These are phyloP conservation scores for Teunomyces atbi DNA, from an alignment of 805 yeast genomes.

Conservation along the genomic window DNA sequence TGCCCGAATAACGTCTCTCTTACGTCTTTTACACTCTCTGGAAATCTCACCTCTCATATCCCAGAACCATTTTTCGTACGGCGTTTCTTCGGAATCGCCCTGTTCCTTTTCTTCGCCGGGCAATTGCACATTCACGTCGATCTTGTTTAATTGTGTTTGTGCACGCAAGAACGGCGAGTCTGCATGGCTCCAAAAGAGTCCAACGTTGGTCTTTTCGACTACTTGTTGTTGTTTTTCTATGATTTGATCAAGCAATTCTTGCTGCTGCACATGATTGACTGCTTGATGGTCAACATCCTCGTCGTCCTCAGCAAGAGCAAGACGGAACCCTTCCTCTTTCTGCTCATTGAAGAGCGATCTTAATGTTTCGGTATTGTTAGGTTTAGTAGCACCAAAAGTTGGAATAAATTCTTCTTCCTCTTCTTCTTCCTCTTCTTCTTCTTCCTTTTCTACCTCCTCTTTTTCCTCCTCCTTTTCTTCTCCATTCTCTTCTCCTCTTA, in stretches of 20 bases:
- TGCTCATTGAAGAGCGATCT: constrained; percentile 54
- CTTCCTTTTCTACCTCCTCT: constrained; percentile 7
- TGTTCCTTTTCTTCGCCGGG: constrained; percentile 39
- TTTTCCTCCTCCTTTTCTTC: constrained; percentile 17
- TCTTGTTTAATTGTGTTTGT: constrained; percentile 72
- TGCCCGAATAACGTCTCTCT: constrained; percentile 68
- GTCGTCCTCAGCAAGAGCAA: constrained; percentile 43
- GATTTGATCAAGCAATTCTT: constrained; percentile 29
- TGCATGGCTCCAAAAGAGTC: constrained; percentile 77
- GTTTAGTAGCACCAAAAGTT: constrained; percentile 41
- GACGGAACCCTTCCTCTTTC: constrained; percentile 28
- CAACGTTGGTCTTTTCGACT: constrained; percentile 21
- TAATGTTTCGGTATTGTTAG: constrained; percentile 56
- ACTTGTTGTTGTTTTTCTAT: constrained; percentile 26
- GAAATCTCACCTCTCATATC: constrained; percentile 78
- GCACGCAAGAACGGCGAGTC: constrained; percentile 86
- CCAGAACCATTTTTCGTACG: constrained; percentile 79
- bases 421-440: constrained; percentile 6
- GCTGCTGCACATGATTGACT: constrained; percentile 20
- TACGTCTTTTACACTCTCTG: constrained; percentile 68
- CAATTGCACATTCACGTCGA: constrained; percentile 33
- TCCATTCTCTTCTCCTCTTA: constrained; percentile 19
- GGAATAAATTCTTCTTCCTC: constrained; percentile 52
- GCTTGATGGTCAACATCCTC: constrained; percentile 43
- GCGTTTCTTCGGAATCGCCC: constrained; percentile 29